phyloP scores from a whole-genome alignment of 1,284 basidiomycete species.

The Apiotrichum akiyoshidainum region DNA sequence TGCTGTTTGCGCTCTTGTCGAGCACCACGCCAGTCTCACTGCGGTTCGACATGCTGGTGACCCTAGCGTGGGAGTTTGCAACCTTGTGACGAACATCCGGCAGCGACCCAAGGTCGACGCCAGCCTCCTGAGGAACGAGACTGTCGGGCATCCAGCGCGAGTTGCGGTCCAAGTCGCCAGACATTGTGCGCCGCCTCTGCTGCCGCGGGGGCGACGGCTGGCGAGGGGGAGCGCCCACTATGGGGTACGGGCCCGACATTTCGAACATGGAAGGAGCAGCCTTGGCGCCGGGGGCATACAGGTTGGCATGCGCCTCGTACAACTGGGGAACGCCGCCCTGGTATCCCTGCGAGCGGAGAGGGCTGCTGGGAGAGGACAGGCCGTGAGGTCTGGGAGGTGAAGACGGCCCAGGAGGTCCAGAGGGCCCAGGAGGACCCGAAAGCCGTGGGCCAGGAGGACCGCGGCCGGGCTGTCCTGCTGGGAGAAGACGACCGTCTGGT shows the following conservation, averaged over 20 bases:
- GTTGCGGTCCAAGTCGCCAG: neutral
- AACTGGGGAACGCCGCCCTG: neutral
- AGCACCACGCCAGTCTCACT: constrained; percentile 1
- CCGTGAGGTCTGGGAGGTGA: neutral
- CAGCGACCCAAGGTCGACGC: neutral
- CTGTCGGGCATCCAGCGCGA: neutral
- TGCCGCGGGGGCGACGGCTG: neutral
- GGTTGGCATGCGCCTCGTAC: neutral
- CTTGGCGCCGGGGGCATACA: neutral
- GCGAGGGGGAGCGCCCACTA: neutral
- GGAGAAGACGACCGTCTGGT: neutral
- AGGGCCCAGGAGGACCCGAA: neutral
- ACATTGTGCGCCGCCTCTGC: neutral
- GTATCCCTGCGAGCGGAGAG: neutral
- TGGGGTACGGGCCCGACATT: constrained; percentile 7
- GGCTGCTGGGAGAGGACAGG: neutral
- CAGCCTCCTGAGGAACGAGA: neutral
- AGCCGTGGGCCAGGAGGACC: neutral
- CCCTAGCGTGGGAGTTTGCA: neutral
- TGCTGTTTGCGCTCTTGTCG: neutral
- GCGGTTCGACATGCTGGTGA: neutral
- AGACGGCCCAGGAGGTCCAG: neutral
- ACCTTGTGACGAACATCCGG: neutral
- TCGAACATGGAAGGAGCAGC: neutral
- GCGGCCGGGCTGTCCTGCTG: neutral